Conservation (phyloP, 139 green algal genomes). For the Chlamydomonas sphaeroides region DNA sequence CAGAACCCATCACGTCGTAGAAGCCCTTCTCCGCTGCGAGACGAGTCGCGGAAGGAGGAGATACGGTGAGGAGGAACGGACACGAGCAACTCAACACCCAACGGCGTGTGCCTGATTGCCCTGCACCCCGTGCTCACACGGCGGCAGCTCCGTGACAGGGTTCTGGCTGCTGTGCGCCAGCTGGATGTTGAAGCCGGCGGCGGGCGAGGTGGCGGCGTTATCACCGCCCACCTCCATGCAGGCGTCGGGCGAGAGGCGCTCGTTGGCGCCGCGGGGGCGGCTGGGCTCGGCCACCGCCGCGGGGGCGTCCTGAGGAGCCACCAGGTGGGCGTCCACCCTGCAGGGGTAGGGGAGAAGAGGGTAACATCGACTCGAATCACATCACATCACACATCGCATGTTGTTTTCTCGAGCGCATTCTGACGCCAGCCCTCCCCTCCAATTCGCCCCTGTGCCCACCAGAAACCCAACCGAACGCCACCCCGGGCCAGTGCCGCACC, state of each 20-base stretch:
- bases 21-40: slow-evolving; percentile 47
- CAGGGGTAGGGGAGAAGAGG: not conserved
- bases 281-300: not conserved
- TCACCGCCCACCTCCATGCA: slow-evolving; percentile 34
- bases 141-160: slow-evolving; percentile 69
- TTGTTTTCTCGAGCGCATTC: too few species aligned
- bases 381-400: too few species aligned
- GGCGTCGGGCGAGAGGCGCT: slow-evolving; percentile 25
- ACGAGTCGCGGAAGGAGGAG: too few species aligned
- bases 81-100: not conserved
- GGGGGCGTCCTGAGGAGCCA: not conserved
- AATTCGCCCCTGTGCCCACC: too few species aligned
- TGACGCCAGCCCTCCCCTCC: not conserved
- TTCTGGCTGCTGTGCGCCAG: slow-evolving; percentile 73
- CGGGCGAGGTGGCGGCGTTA: slow-evolving; percentile 15
- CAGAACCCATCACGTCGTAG: slow-evolving; percentile 51
- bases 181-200: slow-evolving; percentile 53
- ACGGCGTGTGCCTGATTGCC: too few species aligned
- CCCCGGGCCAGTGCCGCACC: not conserved
- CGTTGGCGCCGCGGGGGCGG: slow-evolving; percentile 26
- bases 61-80: too few species aligned
- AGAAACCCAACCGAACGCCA: not conserved
- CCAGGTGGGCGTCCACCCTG: slow-evolving; percentile 34
- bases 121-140: slow-evolving; percentile 43
- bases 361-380: too few species aligned